Percentiles rank a stretch among this genome's conserved stretches.
phyloP scores from a whole-genome alignment of 768 basidiomycete species.

The Leccinum disarticulatum region DNA sequence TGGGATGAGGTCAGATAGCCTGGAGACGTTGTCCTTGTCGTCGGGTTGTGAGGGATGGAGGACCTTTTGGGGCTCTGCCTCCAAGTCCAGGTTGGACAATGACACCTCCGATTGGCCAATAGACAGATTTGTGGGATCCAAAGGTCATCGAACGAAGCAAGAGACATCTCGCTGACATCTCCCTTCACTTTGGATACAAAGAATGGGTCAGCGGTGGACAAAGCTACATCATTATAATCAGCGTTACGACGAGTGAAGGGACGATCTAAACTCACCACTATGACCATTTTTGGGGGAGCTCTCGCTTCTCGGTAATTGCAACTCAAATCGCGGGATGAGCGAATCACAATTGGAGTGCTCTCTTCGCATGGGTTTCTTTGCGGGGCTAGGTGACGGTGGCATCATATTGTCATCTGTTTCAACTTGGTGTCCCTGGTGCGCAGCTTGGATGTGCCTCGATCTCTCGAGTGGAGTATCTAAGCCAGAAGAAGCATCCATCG shows the following conservation, averaged over 20 bases:
- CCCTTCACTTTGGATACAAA: conserved; percentile 23
- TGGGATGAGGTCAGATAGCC: conserved; percentile 28
- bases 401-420: conserved; percentile 44
- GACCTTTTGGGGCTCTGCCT: conserved; percentile 30
- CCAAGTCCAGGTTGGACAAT: conserved; percentile 32
- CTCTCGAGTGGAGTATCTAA: conserved; percentile 33
- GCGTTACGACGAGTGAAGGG: background rate
- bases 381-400: conserved; percentile 51
- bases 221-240: conserved; percentile 12
- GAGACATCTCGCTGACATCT: conserved; percentile 26
- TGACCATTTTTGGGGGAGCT: conserved; percentile 23
- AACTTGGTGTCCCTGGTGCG: conserved; percentile 27
- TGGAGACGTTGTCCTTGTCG: conserved; percentile 14
- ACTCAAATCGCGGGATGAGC: conserved; percentile 37
- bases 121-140: conserved; percentile 33
- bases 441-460: conserved; percentile 41
- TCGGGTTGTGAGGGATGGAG: conserved; percentile 15
- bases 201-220: conserved; percentile 23
- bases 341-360: conserved; percentile 28
- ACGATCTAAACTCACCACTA: conserved; percentile 14
- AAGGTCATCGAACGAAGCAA: conserved; percentile 31
- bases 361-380: conserved; percentile 26
- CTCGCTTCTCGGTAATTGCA: conserved; percentile 18
- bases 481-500: conserved; percentile 21
- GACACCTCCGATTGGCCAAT: conserved; percentile 40